Evolutionary conservation across 371 early-diverging fungal genomes (phyloP), one percentile per base, ranked within the genome.

Genomic region (Lichtheimia corymbifera): DNA sequence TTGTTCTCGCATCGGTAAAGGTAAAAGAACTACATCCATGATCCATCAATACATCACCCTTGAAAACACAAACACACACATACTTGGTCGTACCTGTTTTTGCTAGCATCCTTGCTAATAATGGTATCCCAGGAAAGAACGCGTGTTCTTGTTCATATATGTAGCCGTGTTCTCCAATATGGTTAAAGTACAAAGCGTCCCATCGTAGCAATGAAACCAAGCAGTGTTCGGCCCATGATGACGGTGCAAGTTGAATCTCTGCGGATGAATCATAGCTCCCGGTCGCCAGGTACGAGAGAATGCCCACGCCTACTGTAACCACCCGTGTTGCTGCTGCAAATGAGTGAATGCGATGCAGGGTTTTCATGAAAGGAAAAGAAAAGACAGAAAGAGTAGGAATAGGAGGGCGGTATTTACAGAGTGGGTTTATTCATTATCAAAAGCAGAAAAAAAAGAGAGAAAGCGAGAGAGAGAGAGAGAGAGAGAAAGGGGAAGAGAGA

Each of bases 101-200:
- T 12, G 83, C 65, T 6, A 88, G 49, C 7, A 70, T 17, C 40
- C 88, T 75, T 63, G 88, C 77, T 18, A 89, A 51, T 13, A 84
- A 50, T 1, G 97, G 96, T 58, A 92, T 67, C 24, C 92, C 71
- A 5, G 98, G 97, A 72, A 96, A 93, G 72, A 98, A 98, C 0
- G 97, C 98, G 71, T 89, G 84, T 68, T 90, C 90, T 66, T 97
- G 93, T 66, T 98, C 98, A 70, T 84, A 92, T 0, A 83, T 66
- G 68, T 97, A 97, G 11, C 94, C 94, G 13, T 86, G 57, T 64
- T 88, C 83, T 9, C 94, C 87, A 62, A 96, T 92, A 57, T 88
- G 83, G 28, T 88, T 62, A 74, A 96, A 96, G 71, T 96, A 95
- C 55, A 97, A 76, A 3, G 95, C 87, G 66, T 98, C 98, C 97